Evolutionary conservation across 306 rosid genomes (phyloP), one percentile per base, ranked within the genome.

Genomic region (Castanopsis chinensis): DNA sequence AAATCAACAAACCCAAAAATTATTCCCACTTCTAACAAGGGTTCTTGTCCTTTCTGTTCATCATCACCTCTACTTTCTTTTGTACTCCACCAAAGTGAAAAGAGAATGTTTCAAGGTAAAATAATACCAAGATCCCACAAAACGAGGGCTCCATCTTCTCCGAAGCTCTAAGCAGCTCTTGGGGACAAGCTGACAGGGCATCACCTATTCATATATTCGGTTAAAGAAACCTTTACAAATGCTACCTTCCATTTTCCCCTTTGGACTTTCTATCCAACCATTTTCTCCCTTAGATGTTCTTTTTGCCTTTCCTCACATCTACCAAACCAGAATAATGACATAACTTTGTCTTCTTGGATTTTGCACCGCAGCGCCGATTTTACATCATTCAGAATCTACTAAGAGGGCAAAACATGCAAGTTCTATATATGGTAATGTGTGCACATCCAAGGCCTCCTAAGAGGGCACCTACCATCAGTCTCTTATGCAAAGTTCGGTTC

Each of bases 101-200:
- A 53, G 76, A 71, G 61, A 74, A 65, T 45, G 59, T 71, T 8
- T 32, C 13, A 37, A 75, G 30, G 56, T 45, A 80, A 6, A 76
- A 56, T 65, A 76, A 56, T 65, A 61, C 80, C 49, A 80, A 58
- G 77, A 80, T 72, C 80, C 77, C 67, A 84, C 52, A 75, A 67
- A 76, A 76, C 73, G 81, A 72, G 67, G 79, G 87, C 83, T 67
- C 77, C 82, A 77, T 84, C 85, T 77, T 84, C 84, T 81, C 85
- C 88, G 69, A 78, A 74, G 85, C 83, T 74, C 55, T 61, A 27
- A 49, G 81, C 35, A 75, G 13, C 72, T 56, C 83, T 60, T 78
- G 76, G 73, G 77, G 80, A 84, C 77, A 84, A 81, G 64, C 51
- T 68, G 82, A 84, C 84, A 84, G 53, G 58, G 67, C 56, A 65